Evolutionary conservation across 139 green algal species (phyloP).

Genomic region (Micractinium conductrix): DNA sequence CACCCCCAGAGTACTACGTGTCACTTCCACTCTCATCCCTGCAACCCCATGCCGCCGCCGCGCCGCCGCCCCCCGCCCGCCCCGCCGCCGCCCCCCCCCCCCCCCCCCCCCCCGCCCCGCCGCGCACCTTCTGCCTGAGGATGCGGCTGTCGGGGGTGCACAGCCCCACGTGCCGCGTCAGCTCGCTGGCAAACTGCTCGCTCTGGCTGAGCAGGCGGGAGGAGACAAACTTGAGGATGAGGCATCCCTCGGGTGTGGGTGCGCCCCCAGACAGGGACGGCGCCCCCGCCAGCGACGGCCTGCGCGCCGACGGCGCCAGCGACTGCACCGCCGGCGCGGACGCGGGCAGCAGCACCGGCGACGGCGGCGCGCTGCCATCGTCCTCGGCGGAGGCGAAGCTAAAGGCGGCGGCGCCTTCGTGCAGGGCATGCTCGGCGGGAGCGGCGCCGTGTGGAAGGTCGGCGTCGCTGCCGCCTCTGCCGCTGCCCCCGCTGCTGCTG

Average conservation of each 20-base stretch:
- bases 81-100: too few relatives aligned
- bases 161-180: slow-evolving; percentile 78
- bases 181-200: slow-evolving; percentile 86
- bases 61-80: too few relatives aligned
- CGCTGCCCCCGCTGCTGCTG: not conserved
- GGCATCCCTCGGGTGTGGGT: slow-evolving; percentile 39
- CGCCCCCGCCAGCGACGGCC: not conserved
- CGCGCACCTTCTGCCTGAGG: slow-evolving; percentile 59
- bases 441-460: too few relatives aligned
- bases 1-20: too few relatives aligned
- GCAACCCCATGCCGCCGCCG: too few relatives aligned
- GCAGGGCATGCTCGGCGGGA: not conserved
- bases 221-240: slow-evolving; percentile 76
- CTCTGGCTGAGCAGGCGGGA: slow-evolving; percentile 64
- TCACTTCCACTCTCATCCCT: too few relatives aligned
- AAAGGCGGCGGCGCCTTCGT: not conserved
- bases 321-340: too few relatives aligned
- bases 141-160: slow-evolving; percentile 70
- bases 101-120: not conserved
- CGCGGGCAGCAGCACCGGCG: too few relatives aligned
- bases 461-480: not conserved
- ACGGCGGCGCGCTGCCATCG: too few relatives aligned
- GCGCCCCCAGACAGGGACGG: too few relatives aligned
- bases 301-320: not conserved
- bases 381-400: too few relatives aligned